These are phyloP conservation scores for Aureobasidium uvarum DNA, from an alignment of 2,329 filamentous ascomycete genomes.

Conservation along the genomic window DNA sequence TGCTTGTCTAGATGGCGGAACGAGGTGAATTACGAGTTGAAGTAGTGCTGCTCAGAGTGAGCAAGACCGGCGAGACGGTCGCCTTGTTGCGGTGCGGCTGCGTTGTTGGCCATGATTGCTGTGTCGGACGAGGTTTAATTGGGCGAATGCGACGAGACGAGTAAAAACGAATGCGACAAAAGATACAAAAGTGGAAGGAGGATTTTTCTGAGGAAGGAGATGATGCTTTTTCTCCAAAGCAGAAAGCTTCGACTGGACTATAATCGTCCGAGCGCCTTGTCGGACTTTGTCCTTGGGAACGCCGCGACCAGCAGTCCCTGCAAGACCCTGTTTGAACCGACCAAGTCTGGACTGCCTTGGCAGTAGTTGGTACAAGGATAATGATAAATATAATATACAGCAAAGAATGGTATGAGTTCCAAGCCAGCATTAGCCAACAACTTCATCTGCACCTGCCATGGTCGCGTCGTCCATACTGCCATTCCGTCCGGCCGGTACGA, in stretches of 20 bases:
- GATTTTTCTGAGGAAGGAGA: background rate
- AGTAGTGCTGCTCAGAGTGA: slow-evolving; percentile 98
- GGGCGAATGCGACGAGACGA: background rate
- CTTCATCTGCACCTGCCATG: slow-evolving; percentile 18
- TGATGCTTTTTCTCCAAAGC: slow-evolving; percentile 11
- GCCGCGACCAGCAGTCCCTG: background rate
- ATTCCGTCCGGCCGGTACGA: background rate
- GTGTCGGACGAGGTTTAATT: background rate
- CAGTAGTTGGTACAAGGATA: background rate
- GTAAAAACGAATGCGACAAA: background rate
- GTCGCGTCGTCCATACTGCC: slow-evolving; percentile 1
- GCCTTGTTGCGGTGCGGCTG: slow-evolving; percentile 15
- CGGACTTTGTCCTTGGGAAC: background rate
- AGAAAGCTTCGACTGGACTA: slow-evolving; percentile 8
- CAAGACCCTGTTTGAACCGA: background rate
- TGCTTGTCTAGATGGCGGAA: background rate
- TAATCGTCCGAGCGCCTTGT: slow-evolving; percentile 10
- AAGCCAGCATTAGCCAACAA: background rate
- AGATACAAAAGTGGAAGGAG: slow-evolving; percentile 5
- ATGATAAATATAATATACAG: slow-evolving; percentile 4
- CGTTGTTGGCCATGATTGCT: slow-evolving; percentile 34
- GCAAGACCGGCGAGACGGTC: slow-evolving; percentile 65
- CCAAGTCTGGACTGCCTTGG: slow-evolving; percentile 3
- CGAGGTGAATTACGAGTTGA: slow-evolving; percentile 73
- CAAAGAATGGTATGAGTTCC: background rate